Evolutionary conservation across 305 asterid species (phyloP).

Genomic region (Plantago rigida): DNA sequence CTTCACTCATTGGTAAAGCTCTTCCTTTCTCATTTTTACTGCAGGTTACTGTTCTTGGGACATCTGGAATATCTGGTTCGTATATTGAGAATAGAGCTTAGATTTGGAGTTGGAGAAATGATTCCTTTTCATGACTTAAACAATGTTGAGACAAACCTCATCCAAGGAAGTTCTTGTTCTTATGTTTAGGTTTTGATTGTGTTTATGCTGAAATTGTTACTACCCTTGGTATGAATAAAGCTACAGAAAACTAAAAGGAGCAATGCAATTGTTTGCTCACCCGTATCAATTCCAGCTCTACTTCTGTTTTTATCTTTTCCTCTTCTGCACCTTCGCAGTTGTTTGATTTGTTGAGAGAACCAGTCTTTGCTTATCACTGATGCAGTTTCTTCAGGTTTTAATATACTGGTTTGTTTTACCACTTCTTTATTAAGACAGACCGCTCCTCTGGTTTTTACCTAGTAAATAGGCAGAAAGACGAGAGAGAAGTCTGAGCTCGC

Average conservation of each 20-base stretch:
- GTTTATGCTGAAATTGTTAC: background rate
- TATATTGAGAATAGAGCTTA: constrained; percentile 84
- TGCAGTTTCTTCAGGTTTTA: background rate
- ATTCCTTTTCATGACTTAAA: constrained; percentile 17
- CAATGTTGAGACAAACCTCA: constrained; percentile 17
- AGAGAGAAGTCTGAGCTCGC: too few species aligned
- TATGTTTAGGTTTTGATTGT: constrained; percentile 9
- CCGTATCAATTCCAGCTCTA: background rate
- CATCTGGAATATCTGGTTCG: constrained; percentile 91
- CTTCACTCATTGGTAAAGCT: constrained; percentile 15
- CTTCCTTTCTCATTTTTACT: constrained; percentile 8
- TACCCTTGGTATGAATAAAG: background rate
- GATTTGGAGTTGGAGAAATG: constrained; percentile 15
- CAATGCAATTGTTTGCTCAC: background rate
- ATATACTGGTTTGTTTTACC: background rate
- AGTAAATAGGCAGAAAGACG: too few species aligned
- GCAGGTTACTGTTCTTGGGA: constrained; percentile 88
- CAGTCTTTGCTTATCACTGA: background rate
- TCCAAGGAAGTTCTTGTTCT: constrained; percentile 23
- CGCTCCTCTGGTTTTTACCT: too few species aligned
- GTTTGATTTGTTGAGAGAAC: background rate
- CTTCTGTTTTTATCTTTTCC: too few species aligned
- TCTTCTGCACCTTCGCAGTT: background rate
- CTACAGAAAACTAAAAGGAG: background rate
- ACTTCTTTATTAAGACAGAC: too few species aligned